Evolutionary conservation across 2,329 filamentous ascomycete genomes (phyloP).

Genomic region (Xylaria arbuscula): DNA sequence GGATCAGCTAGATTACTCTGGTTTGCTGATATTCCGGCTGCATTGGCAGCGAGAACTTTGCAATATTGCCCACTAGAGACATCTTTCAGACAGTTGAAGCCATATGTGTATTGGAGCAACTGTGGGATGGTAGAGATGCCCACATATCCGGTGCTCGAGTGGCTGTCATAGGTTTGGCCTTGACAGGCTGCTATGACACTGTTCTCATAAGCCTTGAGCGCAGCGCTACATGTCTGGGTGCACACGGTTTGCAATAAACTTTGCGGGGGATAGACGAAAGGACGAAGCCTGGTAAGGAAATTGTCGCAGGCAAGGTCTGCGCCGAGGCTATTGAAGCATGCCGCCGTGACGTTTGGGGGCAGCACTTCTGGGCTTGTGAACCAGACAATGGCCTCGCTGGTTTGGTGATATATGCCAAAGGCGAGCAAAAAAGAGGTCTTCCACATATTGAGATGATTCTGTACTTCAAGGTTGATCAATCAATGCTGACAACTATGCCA

Average conservation of each 20-base stretch:
- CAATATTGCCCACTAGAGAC: neutral
- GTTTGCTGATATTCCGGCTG: neutral
- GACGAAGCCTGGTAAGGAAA: conserved; percentile 9
- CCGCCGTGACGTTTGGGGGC: neutral
- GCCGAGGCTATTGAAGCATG: conserved; percentile 1
- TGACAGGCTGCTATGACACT: neutral
- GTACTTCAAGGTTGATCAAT: too few species aligned
- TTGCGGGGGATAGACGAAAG: conserved; percentile 15
- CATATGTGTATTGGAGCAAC: neutral
- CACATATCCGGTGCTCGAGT: neutral
- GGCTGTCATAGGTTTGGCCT: neutral
- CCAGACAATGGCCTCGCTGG: conserved; percentile 13
- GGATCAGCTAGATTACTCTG: conserved; percentile 10
- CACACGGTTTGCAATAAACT: neutral
- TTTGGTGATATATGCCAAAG: conserved; percentile 1
- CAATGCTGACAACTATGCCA: too few species aligned
- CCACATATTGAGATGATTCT: neutral
- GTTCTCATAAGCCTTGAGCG: neutral
- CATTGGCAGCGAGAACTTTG: neutral
- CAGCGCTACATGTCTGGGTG: neutral
- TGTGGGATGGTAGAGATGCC: neutral
- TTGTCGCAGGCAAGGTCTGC: conserved; percentile 13
- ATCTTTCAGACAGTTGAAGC: conserved; percentile 2
- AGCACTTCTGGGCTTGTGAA: conserved; percentile 8
- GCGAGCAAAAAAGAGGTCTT: conserved; percentile 14